phyloP scores from a whole-genome alignment of 108 stramenopile genomes.

The Skeletonema menzelii region DNA sequence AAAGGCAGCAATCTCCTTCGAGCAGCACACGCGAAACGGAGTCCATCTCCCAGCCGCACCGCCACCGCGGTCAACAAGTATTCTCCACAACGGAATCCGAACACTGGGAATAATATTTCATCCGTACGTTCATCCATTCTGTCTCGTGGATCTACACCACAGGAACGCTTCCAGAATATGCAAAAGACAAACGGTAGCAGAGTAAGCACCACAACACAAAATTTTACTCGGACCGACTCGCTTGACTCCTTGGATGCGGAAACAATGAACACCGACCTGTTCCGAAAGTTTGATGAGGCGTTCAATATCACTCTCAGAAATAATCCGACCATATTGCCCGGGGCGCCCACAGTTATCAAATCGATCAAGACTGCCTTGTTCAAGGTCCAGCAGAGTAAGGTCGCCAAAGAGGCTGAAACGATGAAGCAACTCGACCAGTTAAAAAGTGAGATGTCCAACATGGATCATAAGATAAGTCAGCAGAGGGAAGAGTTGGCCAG shows the following conservation, averaged over 20 bases:
- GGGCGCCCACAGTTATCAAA: conserved; percentile 15
- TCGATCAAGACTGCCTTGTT: conserved; percentile 28
- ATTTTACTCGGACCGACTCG: background rate
- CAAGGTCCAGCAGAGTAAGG: conserved; percentile 21
- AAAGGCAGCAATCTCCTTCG: background rate
- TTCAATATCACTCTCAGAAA: conserved; percentile 30
- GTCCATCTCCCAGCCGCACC: background rate
- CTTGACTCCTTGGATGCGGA: background rate
- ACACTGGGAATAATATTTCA: background rate
- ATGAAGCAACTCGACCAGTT: conserved; percentile 19
- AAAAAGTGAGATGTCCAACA: conserved; percentile 17
- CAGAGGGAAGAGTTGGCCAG: conserved; percentile 22
- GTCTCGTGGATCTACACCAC: background rate
- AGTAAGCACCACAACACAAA: background rate
- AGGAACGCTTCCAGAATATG: background rate
- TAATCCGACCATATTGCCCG: conserved; percentile 37
- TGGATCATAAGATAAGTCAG: conserved; percentile 17
- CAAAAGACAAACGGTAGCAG: background rate
- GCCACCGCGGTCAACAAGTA: background rate
- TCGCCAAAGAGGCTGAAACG: conserved; percentile 12
- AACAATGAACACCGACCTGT: conserved; percentile 11
- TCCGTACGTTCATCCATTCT: background rate
- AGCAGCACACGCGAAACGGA: background rate
- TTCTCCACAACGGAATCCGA: background rate
- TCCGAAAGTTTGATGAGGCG: conserved; percentile 32